A percentile compares a stretch with the other conserved stretches of the same genome.
Conservation (phyloP, 352 stramenopile species). For the Blastocystis sp. region DNA sequence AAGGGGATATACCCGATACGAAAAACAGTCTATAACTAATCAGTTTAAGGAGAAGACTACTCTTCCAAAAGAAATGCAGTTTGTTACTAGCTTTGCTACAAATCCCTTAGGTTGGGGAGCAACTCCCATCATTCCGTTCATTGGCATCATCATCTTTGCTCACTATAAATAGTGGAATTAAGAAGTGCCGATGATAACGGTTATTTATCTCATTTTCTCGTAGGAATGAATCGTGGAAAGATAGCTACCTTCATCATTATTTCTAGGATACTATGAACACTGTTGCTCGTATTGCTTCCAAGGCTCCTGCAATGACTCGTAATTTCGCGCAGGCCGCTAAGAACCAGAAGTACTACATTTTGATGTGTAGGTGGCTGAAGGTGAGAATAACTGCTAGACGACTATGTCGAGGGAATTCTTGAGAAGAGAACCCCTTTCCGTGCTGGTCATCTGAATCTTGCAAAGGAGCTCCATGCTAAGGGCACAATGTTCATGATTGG, state of each 20-base stretch:
- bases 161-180: background rate
- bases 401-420: slow-evolving; percentile 62
- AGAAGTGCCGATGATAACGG: background rate
- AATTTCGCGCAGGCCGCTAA: slow-evolving; percentile 20
- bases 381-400: background rate
- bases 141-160: background rate
- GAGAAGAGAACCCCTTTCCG: slow-evolving; percentile 63
- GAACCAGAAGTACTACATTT: slow-evolving; percentile 62
- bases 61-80: background rate
- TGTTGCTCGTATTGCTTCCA: slow-evolving; percentile 12
- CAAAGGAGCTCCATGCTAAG: slow-evolving; percentile 60
- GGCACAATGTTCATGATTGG: slow-evolving; percentile 61
- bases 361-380: background rate
- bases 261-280: slow-evolving; percentile 39
- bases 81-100: background rate
- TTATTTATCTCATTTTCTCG: background rate
- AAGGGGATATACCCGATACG: slow-evolving; percentile 36
- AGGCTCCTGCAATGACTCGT: slow-evolving; percentile 26
- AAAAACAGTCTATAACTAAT: background rate
- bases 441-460: slow-evolving; percentile 49
- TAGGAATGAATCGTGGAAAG: background rate
- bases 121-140: background rate
- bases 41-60: background rate
- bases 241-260: background rate
- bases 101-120: background rate